phyloP scores from a whole-genome alignment of 305 asterid genomes.

The Salvia sclarea region DNA sequence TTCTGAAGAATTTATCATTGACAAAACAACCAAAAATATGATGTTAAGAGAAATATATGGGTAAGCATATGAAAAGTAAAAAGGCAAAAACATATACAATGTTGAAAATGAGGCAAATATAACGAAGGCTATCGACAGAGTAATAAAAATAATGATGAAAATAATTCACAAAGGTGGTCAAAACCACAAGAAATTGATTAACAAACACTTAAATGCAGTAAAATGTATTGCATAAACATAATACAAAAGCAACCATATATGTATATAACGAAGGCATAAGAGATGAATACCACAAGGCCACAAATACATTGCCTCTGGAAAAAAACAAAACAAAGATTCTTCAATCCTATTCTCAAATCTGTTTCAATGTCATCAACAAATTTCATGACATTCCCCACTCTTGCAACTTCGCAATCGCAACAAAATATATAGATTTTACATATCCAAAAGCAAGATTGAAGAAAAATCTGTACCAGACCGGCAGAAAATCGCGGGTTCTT shows the following conservation, averaged over 20 bases:
- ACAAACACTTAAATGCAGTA: neutral
- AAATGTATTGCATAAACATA: neutral
- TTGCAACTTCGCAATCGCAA: conserved; percentile 26
- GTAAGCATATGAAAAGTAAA: too few species aligned
- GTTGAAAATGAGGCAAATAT: too few species aligned
- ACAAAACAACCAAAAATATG: too few species aligned
- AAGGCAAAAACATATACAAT: too few species aligned
- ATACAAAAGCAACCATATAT: conserved; percentile 13
- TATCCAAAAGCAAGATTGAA: conserved; percentile 38
- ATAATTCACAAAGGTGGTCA: neutral
- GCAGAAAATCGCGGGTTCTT: conserved; percentile 35
- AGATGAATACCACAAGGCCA: conserved; percentile 37
- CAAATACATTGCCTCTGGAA: conserved; percentile 47
- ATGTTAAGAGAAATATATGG: too few species aligned
- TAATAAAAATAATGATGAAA: neutral
- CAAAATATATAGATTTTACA: conserved; percentile 35
- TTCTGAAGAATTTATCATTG: too few species aligned
- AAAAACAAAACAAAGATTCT: conserved; percentile 27
- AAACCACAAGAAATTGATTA: neutral
- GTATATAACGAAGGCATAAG: conserved; percentile 2
- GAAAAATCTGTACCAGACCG: conserved; percentile 39
- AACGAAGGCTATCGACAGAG: too few species aligned
- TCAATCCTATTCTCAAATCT: conserved; percentile 41
- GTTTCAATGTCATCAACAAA: conserved; percentile 43
- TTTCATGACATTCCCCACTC: conserved; percentile 45